Percentiles rank a stretch among this genome's conserved stretches.
These are phyloP conservation scores for Microdochium paspali DNA, from an alignment of 2,329 filamentous ascomycete genomes.

Conservation along the genomic window DNA sequence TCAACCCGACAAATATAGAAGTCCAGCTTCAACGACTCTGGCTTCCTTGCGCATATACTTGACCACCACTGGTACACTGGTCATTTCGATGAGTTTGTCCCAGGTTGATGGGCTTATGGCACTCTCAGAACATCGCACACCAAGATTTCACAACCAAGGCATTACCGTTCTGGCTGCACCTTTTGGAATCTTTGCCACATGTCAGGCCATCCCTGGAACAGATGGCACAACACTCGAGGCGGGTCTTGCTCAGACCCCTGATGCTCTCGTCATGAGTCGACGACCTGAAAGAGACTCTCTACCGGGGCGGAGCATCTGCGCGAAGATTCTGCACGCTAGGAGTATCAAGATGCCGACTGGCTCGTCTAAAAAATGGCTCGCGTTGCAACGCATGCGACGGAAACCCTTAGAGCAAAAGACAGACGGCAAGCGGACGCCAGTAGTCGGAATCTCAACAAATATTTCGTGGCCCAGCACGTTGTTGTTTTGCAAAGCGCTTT, in stretches of 20 bases:
- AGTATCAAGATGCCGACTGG: slow-evolving; percentile 34
- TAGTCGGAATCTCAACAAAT: slow-evolving; percentile 23
- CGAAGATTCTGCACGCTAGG: slow-evolving; percentile 38
- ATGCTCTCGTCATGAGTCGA: slow-evolving; percentile 36
- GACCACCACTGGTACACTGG: slow-evolving; percentile 44
- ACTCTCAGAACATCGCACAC: slow-evolving; percentile 31
- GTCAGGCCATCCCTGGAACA: slow-evolving; percentile 24
- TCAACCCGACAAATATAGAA: slow-evolving; percentile 20
- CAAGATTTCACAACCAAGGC: slow-evolving; percentile 28
- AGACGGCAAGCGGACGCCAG: slow-evolving; percentile 30
- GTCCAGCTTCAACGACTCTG: slow-evolving; percentile 23
- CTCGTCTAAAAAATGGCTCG: slow-evolving; percentile 36
- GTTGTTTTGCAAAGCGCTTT: slow-evolving; percentile 39
- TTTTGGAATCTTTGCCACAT: slow-evolving; percentile 37
- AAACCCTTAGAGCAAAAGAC: slow-evolving; percentile 30
- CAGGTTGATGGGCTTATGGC: slow-evolving; percentile 36
- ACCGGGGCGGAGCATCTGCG: slow-evolving; percentile 40
- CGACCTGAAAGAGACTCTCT: slow-evolving; percentile 29
- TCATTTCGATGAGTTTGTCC: slow-evolving; percentile 39
- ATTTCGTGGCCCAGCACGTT: slow-evolving; percentile 46
- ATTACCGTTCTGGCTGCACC: slow-evolving; percentile 44
- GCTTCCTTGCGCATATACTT: slow-evolving; percentile 45
- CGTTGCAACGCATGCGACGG: slow-evolving; percentile 36
- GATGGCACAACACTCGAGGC: slow-evolving; percentile 23
- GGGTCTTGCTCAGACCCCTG: slow-evolving; percentile 39